phyloP scores from a whole-genome alignment of 371 early-diverging fungal genomes.

The Rhizopus sp. region DNA sequence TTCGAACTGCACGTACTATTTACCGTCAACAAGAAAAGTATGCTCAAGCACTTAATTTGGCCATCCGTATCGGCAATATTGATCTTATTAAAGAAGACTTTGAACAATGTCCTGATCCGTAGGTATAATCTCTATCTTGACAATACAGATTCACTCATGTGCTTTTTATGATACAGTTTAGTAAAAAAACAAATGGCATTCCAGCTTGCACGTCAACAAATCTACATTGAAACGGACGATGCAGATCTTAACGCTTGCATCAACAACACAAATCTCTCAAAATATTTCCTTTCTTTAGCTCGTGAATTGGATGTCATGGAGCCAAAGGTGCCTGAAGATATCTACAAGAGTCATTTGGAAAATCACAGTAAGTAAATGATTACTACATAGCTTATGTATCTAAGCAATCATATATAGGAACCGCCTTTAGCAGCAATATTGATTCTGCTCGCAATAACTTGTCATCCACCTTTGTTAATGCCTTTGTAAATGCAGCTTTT shows the following conservation, averaged over 20 bases:
- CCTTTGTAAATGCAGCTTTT: constrained; percentile 97
- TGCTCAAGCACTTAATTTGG: constrained; percentile 83
- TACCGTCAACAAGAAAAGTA: constrained; percentile 81
- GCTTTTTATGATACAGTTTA: constrained; percentile 36
- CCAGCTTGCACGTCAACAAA: constrained; percentile 90
- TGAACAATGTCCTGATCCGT: constrained; percentile 80
- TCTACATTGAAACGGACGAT: constrained; percentile 81
- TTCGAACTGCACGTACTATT: constrained; percentile 88
- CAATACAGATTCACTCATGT: neutral
- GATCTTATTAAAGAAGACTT: constrained; percentile 89
- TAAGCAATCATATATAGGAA: constrained; percentile 22
- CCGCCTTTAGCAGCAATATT: constrained; percentile 69
- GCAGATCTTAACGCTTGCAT: constrained; percentile 83
- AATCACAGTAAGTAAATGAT: constrained; percentile 65
- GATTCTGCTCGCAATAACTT: constrained; percentile 96
- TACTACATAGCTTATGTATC: neutral
- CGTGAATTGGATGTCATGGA: constrained; percentile 94
- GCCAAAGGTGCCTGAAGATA: constrained; percentile 95
- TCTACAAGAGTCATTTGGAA: constrained; percentile 96
- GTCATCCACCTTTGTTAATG: constrained; percentile 96
- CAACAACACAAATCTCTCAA: constrained; percentile 84
- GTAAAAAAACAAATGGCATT: constrained; percentile 94
- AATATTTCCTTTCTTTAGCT: constrained; percentile 86
- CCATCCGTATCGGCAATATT: constrained; percentile 82
- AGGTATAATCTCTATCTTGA: constrained; percentile 34